phyloP scores from a whole-genome alignment of 805 yeast species.

The Lipomyces anomalus region DNA sequence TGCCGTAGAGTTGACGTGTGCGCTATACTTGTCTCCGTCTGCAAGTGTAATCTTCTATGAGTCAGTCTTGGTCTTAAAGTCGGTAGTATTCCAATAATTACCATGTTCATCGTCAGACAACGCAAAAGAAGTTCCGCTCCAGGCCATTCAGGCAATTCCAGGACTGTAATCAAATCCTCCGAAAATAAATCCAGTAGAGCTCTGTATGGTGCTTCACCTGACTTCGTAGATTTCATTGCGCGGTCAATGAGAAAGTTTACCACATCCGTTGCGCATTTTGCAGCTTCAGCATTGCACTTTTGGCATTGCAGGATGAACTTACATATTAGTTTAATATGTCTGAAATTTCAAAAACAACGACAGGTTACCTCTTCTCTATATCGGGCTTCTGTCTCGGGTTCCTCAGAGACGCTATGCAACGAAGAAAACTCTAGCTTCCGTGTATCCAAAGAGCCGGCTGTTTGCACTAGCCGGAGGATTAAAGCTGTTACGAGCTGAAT shows the following conservation, averaged over 20 bases:
- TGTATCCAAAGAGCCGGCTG: slow-evolving; percentile 30
- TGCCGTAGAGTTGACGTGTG: slow-evolving; percentile 45
- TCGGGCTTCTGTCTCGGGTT: slow-evolving; percentile 5
- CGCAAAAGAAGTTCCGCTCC: slow-evolving; percentile 48
- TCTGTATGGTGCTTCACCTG: slow-evolving; percentile 23
- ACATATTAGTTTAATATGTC: not conserved
- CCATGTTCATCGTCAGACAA: slow-evolving; percentile 14
- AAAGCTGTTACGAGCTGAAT: slow-evolving; percentile 48
- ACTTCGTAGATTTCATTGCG: slow-evolving; percentile 23
- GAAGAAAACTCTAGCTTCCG: not conserved
- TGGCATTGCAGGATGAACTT: slow-evolving; percentile 11
- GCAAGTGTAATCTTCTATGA: slow-evolving; percentile 13
- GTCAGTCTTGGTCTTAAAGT: not conserved
- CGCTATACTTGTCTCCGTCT: slow-evolving; percentile 36
- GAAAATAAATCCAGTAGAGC: slow-evolving; percentile 46
- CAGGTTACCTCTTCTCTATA: slow-evolving; percentile 4
- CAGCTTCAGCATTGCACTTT: slow-evolving; percentile 16
- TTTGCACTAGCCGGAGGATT: slow-evolving; percentile 42
- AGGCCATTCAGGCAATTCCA: slow-evolving; percentile 57
- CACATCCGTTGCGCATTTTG: slow-evolving; percentile 20
- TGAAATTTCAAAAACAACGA: not conserved
- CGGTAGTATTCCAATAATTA: not conserved
- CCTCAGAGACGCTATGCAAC: no score
- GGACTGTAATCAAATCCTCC: slow-evolving; percentile 49
- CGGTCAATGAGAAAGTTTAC: slow-evolving; percentile 25